These are phyloP conservation scores for Emmonsiellopsis sp. DNA, from an alignment of 2,329 filamentous ascomycete genomes.

Conservation along the genomic window DNA sequence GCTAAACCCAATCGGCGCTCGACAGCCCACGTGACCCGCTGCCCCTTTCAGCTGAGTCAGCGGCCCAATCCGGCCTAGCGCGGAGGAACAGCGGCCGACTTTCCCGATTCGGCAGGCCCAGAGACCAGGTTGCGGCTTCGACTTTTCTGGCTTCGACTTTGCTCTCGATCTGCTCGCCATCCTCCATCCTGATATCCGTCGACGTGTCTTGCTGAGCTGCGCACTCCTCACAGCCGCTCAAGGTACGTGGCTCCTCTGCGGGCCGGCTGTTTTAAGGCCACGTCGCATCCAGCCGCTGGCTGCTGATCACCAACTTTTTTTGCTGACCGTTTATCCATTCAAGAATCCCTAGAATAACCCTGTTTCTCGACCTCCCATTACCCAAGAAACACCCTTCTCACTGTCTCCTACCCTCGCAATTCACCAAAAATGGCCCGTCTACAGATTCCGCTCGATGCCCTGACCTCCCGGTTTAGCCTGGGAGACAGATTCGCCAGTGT, in stretches of 20 bases:
- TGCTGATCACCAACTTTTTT: background rate
- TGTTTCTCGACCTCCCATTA: background rate
- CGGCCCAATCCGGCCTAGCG: background rate
- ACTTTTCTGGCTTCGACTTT: background rate
- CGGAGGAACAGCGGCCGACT: background rate
- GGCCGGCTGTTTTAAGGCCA: no score
- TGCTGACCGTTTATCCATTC: background rate
- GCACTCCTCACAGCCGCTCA: no score
- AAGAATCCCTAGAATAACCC: background rate
- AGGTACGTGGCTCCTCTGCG: no score
- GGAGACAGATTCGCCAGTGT: constrained; percentile 75
- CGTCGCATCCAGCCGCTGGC: background rate
- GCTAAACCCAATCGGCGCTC: background rate
- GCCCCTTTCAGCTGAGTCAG: constrained; percentile 4
- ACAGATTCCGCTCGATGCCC: constrained; percentile 80
- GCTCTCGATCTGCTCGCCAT: background rate
- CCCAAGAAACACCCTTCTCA: background rate
- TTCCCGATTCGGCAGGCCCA: background rate
- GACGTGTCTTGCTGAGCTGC: no score
- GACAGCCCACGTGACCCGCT: background rate
- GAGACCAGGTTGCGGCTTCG: background rate
- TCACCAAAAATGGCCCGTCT: constrained; percentile 63
- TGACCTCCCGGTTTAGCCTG: constrained; percentile 85
- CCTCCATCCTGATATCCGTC: background rate
- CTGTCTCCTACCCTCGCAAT: background rate